These are phyloP conservation scores for Daedalea quercina DNA, from an alignment of 768 basidiomycete species.

Conservation along the genomic window DNA sequence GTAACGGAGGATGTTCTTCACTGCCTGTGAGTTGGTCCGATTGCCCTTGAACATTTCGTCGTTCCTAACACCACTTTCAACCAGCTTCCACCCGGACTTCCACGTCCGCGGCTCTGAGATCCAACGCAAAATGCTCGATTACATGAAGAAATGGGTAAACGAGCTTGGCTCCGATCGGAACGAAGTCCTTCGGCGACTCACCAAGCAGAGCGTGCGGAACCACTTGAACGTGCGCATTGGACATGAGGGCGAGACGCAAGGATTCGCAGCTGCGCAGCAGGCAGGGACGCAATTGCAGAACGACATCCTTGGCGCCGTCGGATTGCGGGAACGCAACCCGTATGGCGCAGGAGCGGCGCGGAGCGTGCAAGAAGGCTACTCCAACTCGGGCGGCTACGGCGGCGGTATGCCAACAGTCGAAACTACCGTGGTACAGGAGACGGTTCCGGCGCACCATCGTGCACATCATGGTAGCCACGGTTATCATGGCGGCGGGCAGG, in stretches of 20 bases:
- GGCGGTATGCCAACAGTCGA: conserved; percentile 1
- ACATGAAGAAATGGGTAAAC: conserved; percentile 56
- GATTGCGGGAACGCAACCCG: neutral
- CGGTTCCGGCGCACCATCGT: neutral
- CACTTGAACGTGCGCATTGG: conserved; percentile 63
- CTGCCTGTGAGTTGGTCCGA: conserved; percentile 46
- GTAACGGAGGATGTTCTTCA: conserved; percentile 58
- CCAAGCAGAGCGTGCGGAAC: conserved; percentile 59
- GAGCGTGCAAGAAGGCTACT: neutral
- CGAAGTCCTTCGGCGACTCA: conserved; percentile 48
- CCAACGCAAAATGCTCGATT: conserved; percentile 72
- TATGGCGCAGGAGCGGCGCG: neutral
- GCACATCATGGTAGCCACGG: neutral
- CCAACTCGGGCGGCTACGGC: neutral
- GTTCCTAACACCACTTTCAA: neutral
- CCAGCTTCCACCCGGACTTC: conserved; percentile 83
- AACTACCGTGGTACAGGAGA: neutral
- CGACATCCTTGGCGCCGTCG: conserved; percentile 10
- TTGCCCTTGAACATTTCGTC: neutral
- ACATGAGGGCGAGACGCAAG: conserved; percentile 48
- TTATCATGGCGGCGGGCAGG: neutral
- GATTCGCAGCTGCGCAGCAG: conserved; percentile 35
- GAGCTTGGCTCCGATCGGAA: conserved; percentile 41
- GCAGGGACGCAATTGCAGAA: conserved; percentile 46
- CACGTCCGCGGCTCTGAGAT: conserved; percentile 54